A percentile compares a stretch with the other conserved stretches of the same genome.
phyloP scores from a whole-genome alignment of 352 stramenopile genomes.

The Phytophthora colocasiae region DNA sequence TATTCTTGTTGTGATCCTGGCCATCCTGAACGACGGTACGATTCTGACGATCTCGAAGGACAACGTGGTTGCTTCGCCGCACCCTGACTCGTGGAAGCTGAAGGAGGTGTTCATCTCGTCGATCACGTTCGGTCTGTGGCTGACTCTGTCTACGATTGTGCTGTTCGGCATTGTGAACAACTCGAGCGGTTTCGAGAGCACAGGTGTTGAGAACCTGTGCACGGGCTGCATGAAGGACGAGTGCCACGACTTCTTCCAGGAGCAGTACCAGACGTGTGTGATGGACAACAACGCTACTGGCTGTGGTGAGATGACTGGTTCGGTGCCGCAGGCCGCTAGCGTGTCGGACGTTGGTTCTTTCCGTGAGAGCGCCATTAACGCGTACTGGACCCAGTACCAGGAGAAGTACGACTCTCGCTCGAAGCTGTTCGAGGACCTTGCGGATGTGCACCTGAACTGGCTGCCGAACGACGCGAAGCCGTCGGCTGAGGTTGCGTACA shows the following conservation, averaged over 20 bases:
- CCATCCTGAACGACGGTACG: slow-evolving; percentile 91
- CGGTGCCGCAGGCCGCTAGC: slow-evolving; percentile 46
- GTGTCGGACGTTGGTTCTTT: slow-evolving; percentile 48
- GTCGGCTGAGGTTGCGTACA: slow-evolving; percentile 49
- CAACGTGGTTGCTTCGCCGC: slow-evolving; percentile 68
- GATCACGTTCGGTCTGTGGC: slow-evolving; percentile 72
- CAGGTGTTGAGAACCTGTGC: slow-evolving; percentile 72
- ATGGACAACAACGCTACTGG: slow-evolving; percentile 52
- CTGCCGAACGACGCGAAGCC: slow-evolving; percentile 50
- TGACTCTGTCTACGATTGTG: slow-evolving; percentile 70
- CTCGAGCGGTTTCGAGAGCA: slow-evolving; percentile 56
- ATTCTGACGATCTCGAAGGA: slow-evolving; percentile 87
- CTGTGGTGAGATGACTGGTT: slow-evolving; percentile 72
- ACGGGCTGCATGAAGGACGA: slow-evolving; percentile 62
- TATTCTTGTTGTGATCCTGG: slow-evolving; percentile 90
- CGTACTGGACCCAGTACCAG: slow-evolving; percentile 54
- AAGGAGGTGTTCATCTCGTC: slow-evolving; percentile 76
- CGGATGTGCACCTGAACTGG: slow-evolving; percentile 63
- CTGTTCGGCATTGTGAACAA: slow-evolving; percentile 71
- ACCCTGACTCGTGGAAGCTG: slow-evolving; percentile 77
- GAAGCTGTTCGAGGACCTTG: slow-evolving; percentile 64
- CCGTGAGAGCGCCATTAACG: slow-evolving; percentile 44
- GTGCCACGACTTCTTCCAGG: slow-evolving; percentile 68
- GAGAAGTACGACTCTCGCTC: slow-evolving; percentile 56
- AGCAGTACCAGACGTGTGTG: slow-evolving; percentile 58